Evolutionary conservation across 257 asterid genomes (phyloP), one percentile per base, ranked within the genome.

Genomic region (Scutellaria galericulata): DNA sequence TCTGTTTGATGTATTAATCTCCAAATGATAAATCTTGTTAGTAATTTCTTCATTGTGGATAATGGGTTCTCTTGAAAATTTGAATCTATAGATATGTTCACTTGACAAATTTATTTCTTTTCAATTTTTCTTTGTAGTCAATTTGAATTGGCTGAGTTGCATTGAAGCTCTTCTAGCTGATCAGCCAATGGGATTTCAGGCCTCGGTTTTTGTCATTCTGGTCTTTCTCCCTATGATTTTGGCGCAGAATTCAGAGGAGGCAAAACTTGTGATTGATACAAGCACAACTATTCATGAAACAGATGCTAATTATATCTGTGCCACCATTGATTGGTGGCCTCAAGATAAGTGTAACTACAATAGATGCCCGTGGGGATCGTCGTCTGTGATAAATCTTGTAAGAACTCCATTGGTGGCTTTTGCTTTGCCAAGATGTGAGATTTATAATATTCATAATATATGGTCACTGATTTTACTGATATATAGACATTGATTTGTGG

Each of bases 291-390:
- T 88, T 42, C 88, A 93, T 42, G 82, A 75, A 51, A 92, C 97
- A 4, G 97, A 88, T 77, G 91, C 70, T 81, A 87, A 83, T 79
- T 95, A 87, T 63, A 83, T 95, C 14, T 92, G 99, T 75, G 98
- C 97, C 66, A 95, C 98, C 60, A 76, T 95, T 60, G 98, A 90
- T 71, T 95, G 99, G 99, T 92, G 99, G 99, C 97, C 99, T 31
- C 78, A 81, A 42, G 94, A 92, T 46, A 95, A 95, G 89, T 95
- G 99, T 68, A 80, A 90, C 73, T 95, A 90, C 68, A 63, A 86
- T 40, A 84, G 78, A 51, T 95, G 99, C 83, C 97, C 98, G 0
- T 95, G 99, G 99, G 96, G 87, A 40, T 87, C 79, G 3, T 82
- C 98, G 3, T 92, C 99, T 1, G 75, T 75, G 20, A 47, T 87